Percentiles rank a stretch among this genome's conserved stretches.
phyloP scores from a whole-genome alignment of 2,329 filamentous ascomycete species.

The Pseudopyricularia cyperi region DNA sequence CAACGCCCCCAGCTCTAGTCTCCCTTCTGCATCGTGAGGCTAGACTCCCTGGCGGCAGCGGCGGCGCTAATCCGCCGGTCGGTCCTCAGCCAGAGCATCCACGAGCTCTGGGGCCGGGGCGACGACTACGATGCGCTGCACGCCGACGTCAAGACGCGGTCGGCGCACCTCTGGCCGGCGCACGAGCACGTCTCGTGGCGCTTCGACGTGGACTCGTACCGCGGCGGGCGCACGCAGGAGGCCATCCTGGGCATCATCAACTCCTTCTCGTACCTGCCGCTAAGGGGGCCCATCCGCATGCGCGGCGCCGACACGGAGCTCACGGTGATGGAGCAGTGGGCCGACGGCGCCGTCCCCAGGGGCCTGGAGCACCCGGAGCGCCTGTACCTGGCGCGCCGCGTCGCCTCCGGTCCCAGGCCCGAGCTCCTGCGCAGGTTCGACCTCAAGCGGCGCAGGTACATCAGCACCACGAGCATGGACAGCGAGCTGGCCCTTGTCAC shows the following conservation, averaged over 20 bases:
- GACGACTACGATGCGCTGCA: constrained; percentile 56
- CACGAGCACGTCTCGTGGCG: constrained; percentile 63
- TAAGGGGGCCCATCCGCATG: constrained; percentile 69
- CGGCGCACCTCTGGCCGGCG: constrained; percentile 49
- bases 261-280: constrained; percentile 64
- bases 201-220: constrained; percentile 74
- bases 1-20: constrained; percentile 38
- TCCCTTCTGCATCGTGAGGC: constrained; percentile 68
- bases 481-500: constrained; percentile 84
- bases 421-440: constrained; percentile 63
- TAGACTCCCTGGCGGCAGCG: constrained; percentile 54
- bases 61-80: constrained; percentile 57
- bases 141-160: constrained; percentile 42
- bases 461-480: constrained; percentile 96
- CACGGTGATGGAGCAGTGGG: constrained; percentile 72
- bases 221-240: constrained; percentile 50
- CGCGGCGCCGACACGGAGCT: constrained; percentile 62
- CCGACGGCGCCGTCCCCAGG: constrained; percentile 34
- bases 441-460: constrained; percentile 86
- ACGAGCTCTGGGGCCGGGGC: constrained; percentile 79
- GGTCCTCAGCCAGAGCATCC: constrained; percentile 70
- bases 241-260: constrained; percentile 68
- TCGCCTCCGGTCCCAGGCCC: constrained; percentile 55
- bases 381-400: constrained; percentile 59
- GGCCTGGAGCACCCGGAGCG: constrained; percentile 40